Evolutionary conservation across 306 rosid genomes (phyloP).

Genomic region (Cicer chorassanicum): DNA sequence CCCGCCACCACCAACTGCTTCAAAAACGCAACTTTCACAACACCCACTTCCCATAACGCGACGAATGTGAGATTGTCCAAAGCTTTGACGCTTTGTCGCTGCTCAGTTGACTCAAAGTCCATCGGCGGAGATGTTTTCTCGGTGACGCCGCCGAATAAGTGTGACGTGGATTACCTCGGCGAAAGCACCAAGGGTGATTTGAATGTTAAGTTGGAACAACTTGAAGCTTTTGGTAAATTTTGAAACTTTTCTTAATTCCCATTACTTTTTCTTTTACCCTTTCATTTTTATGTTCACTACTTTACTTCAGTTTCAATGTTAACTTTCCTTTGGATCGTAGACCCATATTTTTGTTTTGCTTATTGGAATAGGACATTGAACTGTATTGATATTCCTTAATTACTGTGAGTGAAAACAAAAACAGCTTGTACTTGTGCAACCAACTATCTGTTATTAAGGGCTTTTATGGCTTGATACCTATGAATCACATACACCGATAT

Average conservation of each 20-base stretch:
- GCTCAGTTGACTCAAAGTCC: conserved; percentile 55
- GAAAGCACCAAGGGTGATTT: conserved; percentile 96
- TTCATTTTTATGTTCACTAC: background rate
- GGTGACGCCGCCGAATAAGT: conserved; percentile 63
- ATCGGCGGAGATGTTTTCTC: conserved; percentile 66
- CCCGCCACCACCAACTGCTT: conserved; percentile 22
- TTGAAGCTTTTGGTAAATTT: conserved; percentile 71
- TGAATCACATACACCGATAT: no score
- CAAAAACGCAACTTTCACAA: conserved; percentile 37
- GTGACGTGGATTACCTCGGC: conserved; percentile 89
- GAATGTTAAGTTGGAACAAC: conserved; percentile 76
- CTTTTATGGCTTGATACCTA: background rate
- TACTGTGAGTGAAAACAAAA: background rate
- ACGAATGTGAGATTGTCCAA: conserved; percentile 10
- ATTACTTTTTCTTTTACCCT: background rate
- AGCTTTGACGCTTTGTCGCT: conserved; percentile 27
- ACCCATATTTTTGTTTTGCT: background rate
- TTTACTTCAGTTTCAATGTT: background rate
- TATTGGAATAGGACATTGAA: background rate
- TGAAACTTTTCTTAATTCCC: conserved; percentile 11
- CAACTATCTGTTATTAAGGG: background rate
- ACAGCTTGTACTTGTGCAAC: conserved; percentile 6
- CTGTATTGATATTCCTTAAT: background rate
- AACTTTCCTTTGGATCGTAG: background rate
- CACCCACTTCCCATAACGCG: conserved; percentile 16